Percentiles rank a stretch among this genome's conserved stretches.
phyloP scores from a whole-genome alignment of 768 basidiomycete species.

The Lepiota brunneoincarnata region DNA sequence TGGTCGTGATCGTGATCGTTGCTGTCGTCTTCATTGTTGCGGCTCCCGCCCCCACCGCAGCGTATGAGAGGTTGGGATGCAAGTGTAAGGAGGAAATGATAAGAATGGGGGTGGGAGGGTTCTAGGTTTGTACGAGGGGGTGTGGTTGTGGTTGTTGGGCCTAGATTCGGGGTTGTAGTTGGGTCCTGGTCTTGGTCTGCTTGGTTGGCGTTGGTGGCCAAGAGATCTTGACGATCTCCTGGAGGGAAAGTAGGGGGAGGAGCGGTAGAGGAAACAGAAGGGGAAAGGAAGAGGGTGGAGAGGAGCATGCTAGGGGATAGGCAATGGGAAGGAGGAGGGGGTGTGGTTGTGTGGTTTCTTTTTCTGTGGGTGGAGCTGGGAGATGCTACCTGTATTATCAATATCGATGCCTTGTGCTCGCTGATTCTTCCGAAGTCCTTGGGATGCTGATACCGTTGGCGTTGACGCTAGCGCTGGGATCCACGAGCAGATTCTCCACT shows the following conservation, averaged over 20 bases:
- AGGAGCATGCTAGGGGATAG: not conserved
- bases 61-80: constrained; percentile 9
- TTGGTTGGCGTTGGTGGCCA: no score
- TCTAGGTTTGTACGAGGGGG: not conserved
- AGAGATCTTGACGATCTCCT: no score
- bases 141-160: not conserved
- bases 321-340: not conserved
- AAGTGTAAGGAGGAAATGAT: not conserved
- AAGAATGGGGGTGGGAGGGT: not conserved
- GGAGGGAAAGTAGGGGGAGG: not conserved
- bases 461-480: not conserved
- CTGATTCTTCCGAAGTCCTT: not conserved
- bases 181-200: no score
- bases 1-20: no score
- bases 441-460: not conserved
- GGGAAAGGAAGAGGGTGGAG: not conserved
- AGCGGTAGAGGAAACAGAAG: not conserved
- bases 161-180: not conserved
- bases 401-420: no score
- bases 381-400: no score
- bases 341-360: not conserved
- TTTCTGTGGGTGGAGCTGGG: no score
- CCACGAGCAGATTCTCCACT: not conserved
- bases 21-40: no score
- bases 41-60: not conserved